phyloP scores from a whole-genome alignment of 805 yeast genomes.

The Candida caryicola region DNA sequence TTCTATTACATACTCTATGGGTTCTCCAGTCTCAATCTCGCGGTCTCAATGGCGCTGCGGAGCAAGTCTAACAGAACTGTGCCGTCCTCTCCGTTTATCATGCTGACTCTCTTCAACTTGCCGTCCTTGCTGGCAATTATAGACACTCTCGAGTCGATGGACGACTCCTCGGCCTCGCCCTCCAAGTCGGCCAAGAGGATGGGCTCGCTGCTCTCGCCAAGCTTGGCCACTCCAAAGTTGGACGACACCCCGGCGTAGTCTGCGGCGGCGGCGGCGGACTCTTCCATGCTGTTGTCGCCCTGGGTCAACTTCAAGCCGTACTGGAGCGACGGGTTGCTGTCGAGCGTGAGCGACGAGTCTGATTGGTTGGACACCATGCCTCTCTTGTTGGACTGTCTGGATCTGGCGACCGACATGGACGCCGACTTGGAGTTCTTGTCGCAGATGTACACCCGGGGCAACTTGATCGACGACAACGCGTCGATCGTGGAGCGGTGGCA shows the following conservation, averaged over 20 bases:
- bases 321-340: conserved; percentile 32
- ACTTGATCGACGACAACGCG: conserved; percentile 55
- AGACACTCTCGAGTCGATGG: conserved; percentile 52
- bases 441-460: conserved; percentile 58
- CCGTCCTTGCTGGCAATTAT: conserved; percentile 33
- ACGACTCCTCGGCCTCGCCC: conserved; percentile 78
- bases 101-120: conserved; percentile 12
- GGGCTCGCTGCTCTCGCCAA: conserved; percentile 26
- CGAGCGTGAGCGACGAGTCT: conserved; percentile 49
- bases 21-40: conserved; percentile 48
- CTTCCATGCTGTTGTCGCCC: conserved; percentile 4
- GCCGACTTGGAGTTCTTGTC: conserved; percentile 49
- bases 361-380: conserved; percentile 45
- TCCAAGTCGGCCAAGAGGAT: conserved; percentile 70
- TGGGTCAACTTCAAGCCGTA: conserved; percentile 34
- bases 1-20: conserved; percentile 17
- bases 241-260: conserved; percentile 43
- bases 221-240: conserved; percentile 58
- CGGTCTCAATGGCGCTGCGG: conserved; percentile 44
- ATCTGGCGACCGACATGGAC: conserved; percentile 49
- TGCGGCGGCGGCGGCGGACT: background rate
- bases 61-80: conserved; percentile 48
- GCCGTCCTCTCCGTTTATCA: conserved; percentile 36
- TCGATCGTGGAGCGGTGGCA: conserved; percentile 66
- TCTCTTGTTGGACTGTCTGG: conserved; percentile 37